These are phyloP conservation scores for Eimeria praecox DNA, from an alignment of 169 alveolate species.

Conservation along the genomic window DNA sequence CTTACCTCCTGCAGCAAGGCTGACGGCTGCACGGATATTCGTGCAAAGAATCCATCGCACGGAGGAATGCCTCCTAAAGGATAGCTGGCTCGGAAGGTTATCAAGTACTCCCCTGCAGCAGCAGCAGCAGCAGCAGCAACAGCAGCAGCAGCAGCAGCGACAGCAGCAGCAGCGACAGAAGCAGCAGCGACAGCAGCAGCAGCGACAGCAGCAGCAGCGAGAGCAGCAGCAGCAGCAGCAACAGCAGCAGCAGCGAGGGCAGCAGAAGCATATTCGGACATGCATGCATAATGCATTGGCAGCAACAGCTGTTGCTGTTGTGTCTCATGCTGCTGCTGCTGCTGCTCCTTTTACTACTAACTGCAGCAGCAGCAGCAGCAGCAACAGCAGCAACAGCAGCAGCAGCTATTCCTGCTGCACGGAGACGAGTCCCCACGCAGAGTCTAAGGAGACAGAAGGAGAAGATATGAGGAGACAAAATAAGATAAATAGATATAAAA, in stretches of 20 bases:
- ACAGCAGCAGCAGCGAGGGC: slow-evolving; percentile 16
- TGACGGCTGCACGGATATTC: slow-evolving; percentile 44
- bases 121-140: slow-evolving; percentile 38
- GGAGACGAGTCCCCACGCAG: no score
- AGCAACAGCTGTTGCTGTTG: background rate
- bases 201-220: slow-evolving; percentile 33
- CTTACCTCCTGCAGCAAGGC: slow-evolving; percentile 55
- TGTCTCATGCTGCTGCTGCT: background rate
- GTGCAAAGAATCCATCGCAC: slow-evolving; percentile 80
- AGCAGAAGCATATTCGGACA: no score
- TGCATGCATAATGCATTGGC: background rate
- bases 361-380: no score
- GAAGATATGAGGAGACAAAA: no score
- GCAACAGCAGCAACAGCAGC: background rate
- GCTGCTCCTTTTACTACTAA: background rate
- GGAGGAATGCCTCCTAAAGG: slow-evolving; percentile 82
- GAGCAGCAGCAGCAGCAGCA: slow-evolving; percentile 15
- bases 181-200: slow-evolving; percentile 6
- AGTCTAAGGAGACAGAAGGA: no score
- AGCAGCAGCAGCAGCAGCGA: slow-evolving; percentile 12
- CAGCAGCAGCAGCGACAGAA: background rate
- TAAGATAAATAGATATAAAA: background rate
- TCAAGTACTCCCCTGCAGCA: slow-evolving; percentile 40
- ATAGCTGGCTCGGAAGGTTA: slow-evolving; percentile 44
- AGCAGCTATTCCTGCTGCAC: background rate